Base-by-base conservation (phyloP, 306 rosid genomes). In the Lathyrus oleraceus region DNA sequence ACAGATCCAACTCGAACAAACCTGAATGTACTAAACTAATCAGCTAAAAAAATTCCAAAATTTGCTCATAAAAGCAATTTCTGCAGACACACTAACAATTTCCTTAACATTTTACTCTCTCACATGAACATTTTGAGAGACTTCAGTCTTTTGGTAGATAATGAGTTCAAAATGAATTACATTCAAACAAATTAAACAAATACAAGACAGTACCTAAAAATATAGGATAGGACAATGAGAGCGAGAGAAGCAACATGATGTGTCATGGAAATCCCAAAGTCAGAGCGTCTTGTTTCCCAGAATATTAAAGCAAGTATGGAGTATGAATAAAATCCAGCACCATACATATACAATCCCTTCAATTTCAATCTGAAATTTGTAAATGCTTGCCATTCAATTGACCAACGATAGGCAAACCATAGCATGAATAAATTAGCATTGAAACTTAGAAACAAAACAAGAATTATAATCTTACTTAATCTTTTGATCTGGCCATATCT, bases 201-300 rank as follows among this genome's bases (percentile, higher is more conserved):
- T 16, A 15, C 25, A 14, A 72, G 67, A 79, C 35, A 51, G 73
- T 84, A 90, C 98, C 98, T 82, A 74, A 88, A 80, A 71, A 76
- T 84, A 84, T 88, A 90, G 63, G 98, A 94, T 75, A 90, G 75
- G 48, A 88, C 65, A 30, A 94, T 85, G 86, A 94, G 98, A 75
- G 67, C 77, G 80, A 85, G 71, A 58, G 95, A 82, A 38, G 91
- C 86, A 80, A 94, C 88, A 87, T 94, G 98, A 82, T 94, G 99
- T 78, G 85, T 44, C 99, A 94, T 94, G 57, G 99, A 94, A 73
- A 94, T 85, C 68, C 87, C 88, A 67, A 94, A 94, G 84, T 94
- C 99, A 0, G 91, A 72, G 73, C 98, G 96, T 85, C 88, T 85
- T 14, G 98, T 94, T 81, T 94, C 98, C 98, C 96, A 94, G 72